Evolutionary conservation across 148 eudicot species (phyloP).

Genomic region (Heliamphora exappendiculata): DNA sequence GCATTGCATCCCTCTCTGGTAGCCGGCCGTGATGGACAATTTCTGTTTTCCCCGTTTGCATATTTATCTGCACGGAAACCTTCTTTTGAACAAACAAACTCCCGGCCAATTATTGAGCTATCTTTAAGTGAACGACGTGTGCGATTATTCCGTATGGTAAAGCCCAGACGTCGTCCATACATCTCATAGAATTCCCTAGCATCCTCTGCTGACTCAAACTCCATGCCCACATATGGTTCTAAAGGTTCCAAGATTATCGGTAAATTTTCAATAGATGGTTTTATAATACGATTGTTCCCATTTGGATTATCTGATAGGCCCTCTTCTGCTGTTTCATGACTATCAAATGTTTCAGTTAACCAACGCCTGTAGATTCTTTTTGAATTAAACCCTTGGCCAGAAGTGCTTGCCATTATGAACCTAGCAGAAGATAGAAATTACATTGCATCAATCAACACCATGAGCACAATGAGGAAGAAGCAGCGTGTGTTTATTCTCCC

Average conservation of each 20-base stretch:
- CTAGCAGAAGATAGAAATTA: neutral
- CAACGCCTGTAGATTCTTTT: conserved; percentile 11
- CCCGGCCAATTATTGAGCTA: conserved; percentile 14
- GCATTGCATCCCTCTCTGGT: conserved; percentile 17
- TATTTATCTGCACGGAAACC: conserved; percentile 6
- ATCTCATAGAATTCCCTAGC: conserved; percentile 12
- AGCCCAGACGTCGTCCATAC: conserved; percentile 5
- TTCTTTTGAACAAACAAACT: conserved; percentile 19
- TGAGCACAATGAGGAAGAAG: neutral
- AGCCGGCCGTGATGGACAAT: neutral
- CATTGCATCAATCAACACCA: neutral
- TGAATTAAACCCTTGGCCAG: conserved; percentile 7
- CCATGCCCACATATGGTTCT: conserved; percentile 12
- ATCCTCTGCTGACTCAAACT: conserved; percentile 12
- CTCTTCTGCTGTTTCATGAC: conserved; percentile 16
- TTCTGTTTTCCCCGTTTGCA: neutral
- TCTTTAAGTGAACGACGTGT: conserved; percentile 12
- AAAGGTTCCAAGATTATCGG: neutral
- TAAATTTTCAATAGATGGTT: neutral
- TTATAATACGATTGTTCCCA: neutral
- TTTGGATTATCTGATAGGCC: conserved; percentile 7
- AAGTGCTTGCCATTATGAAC: conserved; percentile 9
- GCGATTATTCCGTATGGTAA: conserved; percentile 13
- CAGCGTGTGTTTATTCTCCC: neutral
- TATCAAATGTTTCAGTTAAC: conserved; percentile 16